A percentile compares a stretch with the other conserved stretches of the same genome.
Conservation (phyloP, 192 early-diverging fungal genomes). For the Bifiguratus adelaidae region DNA sequence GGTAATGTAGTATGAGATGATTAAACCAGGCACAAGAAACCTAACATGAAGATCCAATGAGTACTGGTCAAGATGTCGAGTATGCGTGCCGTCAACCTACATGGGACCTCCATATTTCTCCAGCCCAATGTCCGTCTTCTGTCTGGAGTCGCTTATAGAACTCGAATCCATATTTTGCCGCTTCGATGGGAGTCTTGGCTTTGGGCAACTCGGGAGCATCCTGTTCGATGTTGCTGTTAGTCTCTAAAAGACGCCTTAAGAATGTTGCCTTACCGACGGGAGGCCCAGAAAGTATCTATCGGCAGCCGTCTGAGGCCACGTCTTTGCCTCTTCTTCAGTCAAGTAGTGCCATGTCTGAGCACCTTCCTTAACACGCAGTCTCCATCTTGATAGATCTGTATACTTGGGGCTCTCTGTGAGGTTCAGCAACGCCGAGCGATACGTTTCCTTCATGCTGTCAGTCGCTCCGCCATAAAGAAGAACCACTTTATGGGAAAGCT, state of each 20-base stretch:
- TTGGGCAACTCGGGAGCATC: conserved; percentile 38
- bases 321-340: conserved; percentile 28
- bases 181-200: conserved; percentile 60
- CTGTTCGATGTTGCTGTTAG: too few relatives aligned
- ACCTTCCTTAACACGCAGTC: conserved; percentile 75
- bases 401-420: conserved; percentile 9
- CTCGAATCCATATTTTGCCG: conserved; percentile 85
- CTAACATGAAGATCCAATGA: too few relatives aligned
- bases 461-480: too few relatives aligned
- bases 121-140: conserved; percentile 89
- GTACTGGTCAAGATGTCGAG: too few relatives aligned
- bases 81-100: conserved; percentile 15
- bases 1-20: conserved; percentile 85
- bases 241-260: neutral
- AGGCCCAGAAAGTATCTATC: conserved; percentile 91
- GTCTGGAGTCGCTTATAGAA: conserved; percentile 86
- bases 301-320: conserved; percentile 63
- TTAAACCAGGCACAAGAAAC: conserved; percentile 87
- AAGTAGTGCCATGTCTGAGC: conserved; percentile 90
- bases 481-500: too few relatives aligned
- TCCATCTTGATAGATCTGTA: conserved; percentile 81
- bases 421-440: conserved; percentile 1
- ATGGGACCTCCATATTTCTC: conserved; percentile 96
- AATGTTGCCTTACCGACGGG: conserved; percentile 34
- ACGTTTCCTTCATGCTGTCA: conserved; percentile 2